Evolutionary conservation across 768 basidiomycete species (phyloP), one percentile per base, ranked within the genome.

Genomic region (Gautieria morchelliformis): DNA sequence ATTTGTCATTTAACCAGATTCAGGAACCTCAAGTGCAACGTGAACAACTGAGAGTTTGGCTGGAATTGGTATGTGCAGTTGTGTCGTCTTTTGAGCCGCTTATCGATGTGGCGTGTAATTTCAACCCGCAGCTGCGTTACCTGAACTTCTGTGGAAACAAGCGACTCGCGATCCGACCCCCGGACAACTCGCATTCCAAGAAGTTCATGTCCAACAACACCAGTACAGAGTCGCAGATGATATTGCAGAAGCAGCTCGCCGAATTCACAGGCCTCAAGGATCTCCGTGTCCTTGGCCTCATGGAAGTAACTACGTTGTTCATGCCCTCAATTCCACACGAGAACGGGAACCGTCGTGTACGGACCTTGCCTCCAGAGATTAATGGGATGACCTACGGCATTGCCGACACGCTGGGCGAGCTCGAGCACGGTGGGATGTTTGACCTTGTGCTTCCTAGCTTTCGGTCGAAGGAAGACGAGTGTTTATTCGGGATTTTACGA

Each of bases 91-190:
- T 14, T 35, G 2, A 20, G 55, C 20, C 20, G 27, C 27, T 47
- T 27, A 9, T 51, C 32, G 30, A 35, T 60, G 39, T 4, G 5
- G 37, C 56, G 6, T 59, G 11, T 61, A 98, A 97, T 68, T 96
- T 93, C 78, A 99, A 98, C 68, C 82, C 84, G 62, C 87, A 89
- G 60, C 78, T 99, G 57, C 83, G 83, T 58, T 98, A 96, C 69
- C 89, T 99, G 67, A 98, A 98, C 66, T 71, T 98, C 46, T 98
- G 95, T 0, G 96, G 96, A 5, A 99, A 99, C 75, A 95, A 96
- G 68, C 83, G 89, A 10, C 78, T 99, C 4, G 92, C 93, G 71
- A 97, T 99, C 77, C 95, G 92, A 69, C 85, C 88, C 19, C 35
- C 35, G 0, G 87, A 89, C 50, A 65, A 69, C 12, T 56, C 60